phyloP scores from a whole-genome alignment of 2,329 filamentous ascomycete species.

The Pseudogymnoascus sp. region DNA sequence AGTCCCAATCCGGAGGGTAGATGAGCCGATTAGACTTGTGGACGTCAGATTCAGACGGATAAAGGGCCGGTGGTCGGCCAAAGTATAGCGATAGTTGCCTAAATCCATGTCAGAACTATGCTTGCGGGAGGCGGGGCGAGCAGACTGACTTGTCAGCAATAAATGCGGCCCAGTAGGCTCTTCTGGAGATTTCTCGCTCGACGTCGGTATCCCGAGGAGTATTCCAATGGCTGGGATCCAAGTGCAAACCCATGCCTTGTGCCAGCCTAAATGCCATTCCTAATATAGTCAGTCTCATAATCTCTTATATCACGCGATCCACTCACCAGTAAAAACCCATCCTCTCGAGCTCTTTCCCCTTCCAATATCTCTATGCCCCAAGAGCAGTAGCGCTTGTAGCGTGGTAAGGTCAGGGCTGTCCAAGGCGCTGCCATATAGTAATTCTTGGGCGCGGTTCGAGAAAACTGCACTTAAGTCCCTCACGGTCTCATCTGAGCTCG shows the following conservation, averaged over 20 bases:
- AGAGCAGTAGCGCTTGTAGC: slow-evolving; percentile 36
- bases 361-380: slow-evolving; percentile 40
- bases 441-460: slow-evolving; percentile 34
- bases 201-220: slow-evolving; percentile 30
- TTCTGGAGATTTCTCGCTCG: slow-evolving; percentile 39
- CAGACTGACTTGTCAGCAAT: slow-evolving; percentile 34
- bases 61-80: slow-evolving; percentile 40
- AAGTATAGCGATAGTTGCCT: slow-evolving; percentile 41
- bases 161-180: slow-evolving; percentile 44
- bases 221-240: slow-evolving; percentile 43
- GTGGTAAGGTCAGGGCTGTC: slow-evolving; percentile 40
- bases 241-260: slow-evolving; percentile 44
- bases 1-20: slow-evolving; percentile 41
- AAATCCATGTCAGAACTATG: not conserved
- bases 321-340: slow-evolving; percentile 39
- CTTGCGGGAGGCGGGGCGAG: not conserved
- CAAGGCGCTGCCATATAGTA: slow-evolving; percentile 36
- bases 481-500: slow-evolving; percentile 31
- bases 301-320: not conserved
- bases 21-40: slow-evolving; percentile 39
- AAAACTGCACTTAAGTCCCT: slow-evolving; percentile 35
- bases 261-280: slow-evolving; percentile 41
- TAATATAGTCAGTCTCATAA: not conserved
- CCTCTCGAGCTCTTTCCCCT: slow-evolving; percentile 40
- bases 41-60: slow-evolving; percentile 41